Base-by-base conservation (phyloP, 495 filamentous ascomycete genomes). In the Xeromyces bisporus region DNA sequence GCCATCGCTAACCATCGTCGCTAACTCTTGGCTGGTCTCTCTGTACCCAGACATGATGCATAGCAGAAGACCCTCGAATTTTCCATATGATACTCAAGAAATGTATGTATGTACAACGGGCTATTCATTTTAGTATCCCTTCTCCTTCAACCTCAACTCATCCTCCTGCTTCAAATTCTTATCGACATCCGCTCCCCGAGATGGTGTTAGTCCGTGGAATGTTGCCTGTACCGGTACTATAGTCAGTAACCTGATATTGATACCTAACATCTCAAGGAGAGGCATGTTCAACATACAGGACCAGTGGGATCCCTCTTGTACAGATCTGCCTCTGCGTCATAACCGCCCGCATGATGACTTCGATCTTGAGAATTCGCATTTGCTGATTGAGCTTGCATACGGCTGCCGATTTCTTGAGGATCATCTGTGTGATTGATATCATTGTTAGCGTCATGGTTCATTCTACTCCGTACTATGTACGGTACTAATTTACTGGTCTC, bases 151-250 rank as follows among this genome's bases (percentile, higher is more conserved):
- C 21, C 60, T 47, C 50, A 72, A 67, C 48, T 78, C 74, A 30
- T 86, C 79, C 25, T 83, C 77, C 3, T 57, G 60, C 48, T 78
- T 56, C 11, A 86, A 45, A 47, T 80, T 61, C 6, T 67, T 70
- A 47, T 86, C 80, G 28, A 79, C 70, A 54, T 75, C 56, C 6
- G 78, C 80, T 2, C 80, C 78, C 39, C 59, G 67, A 6, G 71
- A 78, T 6, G 80, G 80, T 43, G 73, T 49, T 38, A 82, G 75
- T 6, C 80, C 77, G 38, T 84, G 75, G 37, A 65, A 46, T 16
- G 58, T 67, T n/a, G 78, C 79, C 75, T 84, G 23, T n/a, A n/a
- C n/a, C n/a, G n/a, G n/a, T n/a, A n/a, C n/a, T n/a, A n/a, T n/a
- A n/a, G n/a, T n/a, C n/a, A n/a, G 1, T 24, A 15, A 20, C 6